These are phyloP conservation scores for Collybia nuda DNA, from an alignment of 768 basidiomycete genomes.

Conservation along the genomic window DNA sequence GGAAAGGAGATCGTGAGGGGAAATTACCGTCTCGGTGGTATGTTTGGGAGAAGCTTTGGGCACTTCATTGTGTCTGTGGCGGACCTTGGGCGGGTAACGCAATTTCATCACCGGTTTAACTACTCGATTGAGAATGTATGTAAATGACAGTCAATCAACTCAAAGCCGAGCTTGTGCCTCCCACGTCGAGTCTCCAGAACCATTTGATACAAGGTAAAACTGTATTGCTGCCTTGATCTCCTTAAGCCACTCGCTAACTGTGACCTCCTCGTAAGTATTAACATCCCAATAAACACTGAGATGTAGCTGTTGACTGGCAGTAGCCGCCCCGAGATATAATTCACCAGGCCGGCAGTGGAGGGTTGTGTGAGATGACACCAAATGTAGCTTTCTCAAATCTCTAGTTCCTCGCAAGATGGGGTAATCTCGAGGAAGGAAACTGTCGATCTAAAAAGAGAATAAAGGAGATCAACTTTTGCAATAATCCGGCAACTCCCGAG, in stretches of 20 bases:
- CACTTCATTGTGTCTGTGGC: constrained; percentile 65
- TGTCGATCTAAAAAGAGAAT: constrained; percentile 28
- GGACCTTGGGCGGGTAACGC: constrained; percentile 50
- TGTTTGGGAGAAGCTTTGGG: constrained; percentile 67
- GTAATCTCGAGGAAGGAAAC: constrained; percentile 32
- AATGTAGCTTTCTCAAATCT: constrained; percentile 11
- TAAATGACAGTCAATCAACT: not conserved
- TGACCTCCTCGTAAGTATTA: constrained; percentile 41
- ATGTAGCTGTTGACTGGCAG: constrained; percentile 26
- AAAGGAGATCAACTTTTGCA: not conserved
- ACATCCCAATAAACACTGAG: constrained; percentile 38
- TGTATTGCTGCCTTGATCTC: constrained; percentile 38
- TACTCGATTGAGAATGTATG: not conserved
- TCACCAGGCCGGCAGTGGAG: constrained; percentile 46
- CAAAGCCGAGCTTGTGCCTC: not conserved
- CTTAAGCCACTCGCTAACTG: constrained; percentile 46
- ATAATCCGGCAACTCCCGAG: not conserved
- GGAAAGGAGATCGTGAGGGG: constrained; percentile 26
- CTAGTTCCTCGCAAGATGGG: constrained; percentile 20
- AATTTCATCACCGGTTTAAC: not conserved
- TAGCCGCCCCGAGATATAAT: constrained; percentile 45
- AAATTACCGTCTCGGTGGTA: constrained; percentile 46
- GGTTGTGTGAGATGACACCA: constrained; percentile 15
- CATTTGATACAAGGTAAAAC: constrained; percentile 24
- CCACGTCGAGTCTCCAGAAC: too few species aligned